Conservation (phyloP, 495 filamentous ascomycete species). For the Aspergillus cavernicola region DNA sequence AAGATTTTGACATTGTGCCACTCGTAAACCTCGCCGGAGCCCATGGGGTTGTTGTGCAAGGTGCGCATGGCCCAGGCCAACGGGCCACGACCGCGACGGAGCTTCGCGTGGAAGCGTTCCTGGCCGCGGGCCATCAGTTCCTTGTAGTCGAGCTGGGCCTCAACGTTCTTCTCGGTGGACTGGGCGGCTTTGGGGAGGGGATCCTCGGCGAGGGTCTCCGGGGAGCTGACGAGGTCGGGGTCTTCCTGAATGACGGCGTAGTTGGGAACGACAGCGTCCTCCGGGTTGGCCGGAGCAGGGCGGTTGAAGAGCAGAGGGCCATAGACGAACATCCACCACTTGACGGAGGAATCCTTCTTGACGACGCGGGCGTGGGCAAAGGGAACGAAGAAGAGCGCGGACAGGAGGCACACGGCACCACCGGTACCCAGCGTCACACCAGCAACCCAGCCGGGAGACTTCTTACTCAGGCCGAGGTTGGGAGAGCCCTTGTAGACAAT, state of each 20-base stretch:
- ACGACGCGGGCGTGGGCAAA: slow-evolving; percentile 52
- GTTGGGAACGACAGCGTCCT: slow-evolving; percentile 47
- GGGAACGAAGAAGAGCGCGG: slow-evolving; percentile 58
- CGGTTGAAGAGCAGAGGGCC: slow-evolving; percentile 53
- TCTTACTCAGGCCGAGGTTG: slow-evolving; percentile 50
- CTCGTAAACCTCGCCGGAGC: slow-evolving; percentile 64
- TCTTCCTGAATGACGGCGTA: slow-evolving; percentile 50
- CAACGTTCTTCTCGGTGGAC: slow-evolving; percentile 44
- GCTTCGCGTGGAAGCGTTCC: slow-evolving; percentile 47
- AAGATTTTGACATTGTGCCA: slow-evolving; percentile 57
- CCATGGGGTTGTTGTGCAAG: slow-evolving; percentile 64
- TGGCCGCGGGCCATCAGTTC: slow-evolving; percentile 51
- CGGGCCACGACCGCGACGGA: slow-evolving; percentile 54
- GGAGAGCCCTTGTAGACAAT: slow-evolving; percentile 65
- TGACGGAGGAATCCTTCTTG: slow-evolving; percentile 50
- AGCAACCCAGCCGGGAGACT: slow-evolving; percentile 52
- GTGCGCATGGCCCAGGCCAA: slow-evolving; percentile 71
- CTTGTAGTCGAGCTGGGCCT: slow-evolving; percentile 51
- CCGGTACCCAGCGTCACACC: slow-evolving; percentile 54
- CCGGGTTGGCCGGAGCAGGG: slow-evolving; percentile 35
- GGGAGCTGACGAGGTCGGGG: slow-evolving; percentile 16
- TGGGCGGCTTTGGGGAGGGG: slow-evolving; percentile 16
- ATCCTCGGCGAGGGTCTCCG: slow-evolving; percentile 22
- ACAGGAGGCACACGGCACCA: slow-evolving; percentile 46
- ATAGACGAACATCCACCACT: slow-evolving; percentile 50